A percentile compares a stretch with the other conserved stretches of the same genome.
Conservation (phyloP, 148 eudicot genomes). For the Fagopyrum esculentum region DNA sequence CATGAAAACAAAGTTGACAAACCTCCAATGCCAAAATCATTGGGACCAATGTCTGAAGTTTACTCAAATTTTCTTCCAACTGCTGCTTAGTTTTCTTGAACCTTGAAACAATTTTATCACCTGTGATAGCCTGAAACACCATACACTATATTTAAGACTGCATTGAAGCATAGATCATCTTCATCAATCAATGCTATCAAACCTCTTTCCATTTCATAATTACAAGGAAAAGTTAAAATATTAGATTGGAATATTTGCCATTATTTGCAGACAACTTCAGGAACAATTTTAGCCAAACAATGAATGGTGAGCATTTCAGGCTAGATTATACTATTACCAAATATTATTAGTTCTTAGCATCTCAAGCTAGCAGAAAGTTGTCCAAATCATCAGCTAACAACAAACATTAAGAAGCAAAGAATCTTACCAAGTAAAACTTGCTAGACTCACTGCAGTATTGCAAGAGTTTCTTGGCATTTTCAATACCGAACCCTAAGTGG, state of each 20-base stretch:
- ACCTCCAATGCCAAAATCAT: conserved; percentile 60
- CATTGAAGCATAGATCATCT: not conserved
- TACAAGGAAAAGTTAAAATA: no score
- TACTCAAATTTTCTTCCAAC: conserved; percentile 48
- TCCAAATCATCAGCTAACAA: not conserved
- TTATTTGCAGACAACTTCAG: not conserved
- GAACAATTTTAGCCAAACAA: not conserved
- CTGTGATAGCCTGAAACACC: conserved; percentile 67
- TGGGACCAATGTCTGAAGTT: conserved; percentile 69
- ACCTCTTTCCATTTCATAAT: not conserved
- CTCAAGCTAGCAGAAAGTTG: not conserved
- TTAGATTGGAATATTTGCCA: not conserved
- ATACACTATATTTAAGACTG: not conserved
- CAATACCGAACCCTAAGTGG: conserved; percentile 42
- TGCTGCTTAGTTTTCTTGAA: conserved; percentile 41
- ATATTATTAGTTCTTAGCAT: not conserved
- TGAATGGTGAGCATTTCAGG: not conserved
- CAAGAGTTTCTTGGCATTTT: conserved; percentile 45
- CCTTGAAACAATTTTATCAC: conserved; percentile 44
- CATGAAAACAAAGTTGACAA: conserved; percentile 14
- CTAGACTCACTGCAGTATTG: conserved; percentile 65
- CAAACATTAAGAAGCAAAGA: not conserved
- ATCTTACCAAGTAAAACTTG: conserved; percentile 76
- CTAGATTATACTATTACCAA: not conserved
- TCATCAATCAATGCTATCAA: not conserved